Conservation (phyloP, 1,284 basidiomycete species). For the Pseudozyma thailandica region DNA sequence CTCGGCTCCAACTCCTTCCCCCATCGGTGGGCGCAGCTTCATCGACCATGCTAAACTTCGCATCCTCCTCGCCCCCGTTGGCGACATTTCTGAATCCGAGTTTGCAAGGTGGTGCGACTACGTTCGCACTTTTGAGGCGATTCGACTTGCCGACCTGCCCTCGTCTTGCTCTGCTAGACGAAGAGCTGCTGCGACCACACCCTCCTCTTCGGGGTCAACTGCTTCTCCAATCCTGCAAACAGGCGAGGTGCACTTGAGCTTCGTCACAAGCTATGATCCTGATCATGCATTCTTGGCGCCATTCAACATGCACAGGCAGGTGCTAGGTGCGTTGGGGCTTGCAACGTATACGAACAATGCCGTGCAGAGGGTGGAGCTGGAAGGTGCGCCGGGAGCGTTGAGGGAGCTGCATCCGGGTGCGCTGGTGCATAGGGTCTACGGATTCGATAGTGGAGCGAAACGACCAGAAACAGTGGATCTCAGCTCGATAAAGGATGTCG, state of each 20-base stretch:
- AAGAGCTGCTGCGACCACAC: slow-evolving; percentile 4
- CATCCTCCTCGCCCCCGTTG: slow-evolving; percentile 63
- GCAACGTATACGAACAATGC: slow-evolving; percentile 35
- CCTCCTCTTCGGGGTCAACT: slow-evolving; percentile 1
- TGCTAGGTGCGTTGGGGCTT: slow-evolving; percentile 63
- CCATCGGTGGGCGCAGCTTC: slow-evolving; percentile 46
- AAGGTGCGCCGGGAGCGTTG: slow-evolving; percentile 48
- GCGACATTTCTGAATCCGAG: slow-evolving; percentile 50
- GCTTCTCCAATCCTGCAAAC: slow-evolving; percentile 45
- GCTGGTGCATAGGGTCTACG: slow-evolving; percentile 62
- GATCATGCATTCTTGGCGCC: slow-evolving; percentile 64
- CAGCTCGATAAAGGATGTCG: slow-evolving; percentile 45
- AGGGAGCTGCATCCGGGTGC: slow-evolving; percentile 59
- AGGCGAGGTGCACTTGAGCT: slow-evolving; percentile 64
- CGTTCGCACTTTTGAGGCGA: slow-evolving; percentile 54
- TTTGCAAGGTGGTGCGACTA: slow-evolving; percentile 59
- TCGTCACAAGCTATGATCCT: slow-evolving; percentile 64
- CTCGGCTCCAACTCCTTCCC: slow-evolving; percentile 40
- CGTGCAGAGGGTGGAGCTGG: slow-evolving; percentile 34
- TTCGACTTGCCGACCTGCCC: slow-evolving; percentile 59
- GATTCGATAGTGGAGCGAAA: slow-evolving; percentile 58
- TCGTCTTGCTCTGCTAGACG: slow-evolving; percentile 23
- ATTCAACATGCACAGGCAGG: slow-evolving; percentile 61
- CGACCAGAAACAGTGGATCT: slow-evolving; percentile 52
- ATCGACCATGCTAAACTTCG: slow-evolving; percentile 59